Conservation (phyloP, 1,284 basidiomycete species). For the Apiotrichum veenhuisii region DNA sequence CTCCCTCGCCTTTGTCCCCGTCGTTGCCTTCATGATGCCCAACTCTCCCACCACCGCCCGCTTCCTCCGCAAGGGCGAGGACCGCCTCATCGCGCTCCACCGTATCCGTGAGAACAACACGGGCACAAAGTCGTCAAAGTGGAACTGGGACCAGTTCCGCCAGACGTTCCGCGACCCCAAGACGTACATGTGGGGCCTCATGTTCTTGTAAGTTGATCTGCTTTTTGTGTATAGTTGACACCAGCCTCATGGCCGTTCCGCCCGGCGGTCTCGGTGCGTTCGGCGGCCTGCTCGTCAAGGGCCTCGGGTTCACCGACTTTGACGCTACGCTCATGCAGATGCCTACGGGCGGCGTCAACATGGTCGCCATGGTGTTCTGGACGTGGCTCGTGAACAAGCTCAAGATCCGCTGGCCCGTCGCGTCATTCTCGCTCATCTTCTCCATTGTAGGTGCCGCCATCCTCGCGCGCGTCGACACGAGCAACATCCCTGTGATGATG, state of each 20-base stretch:
- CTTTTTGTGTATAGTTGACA: slow-evolving; percentile 17
- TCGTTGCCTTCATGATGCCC: slow-evolving; percentile 52
- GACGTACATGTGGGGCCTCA: slow-evolving; percentile 19
- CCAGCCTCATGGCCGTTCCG: slow-evolving; percentile 28
- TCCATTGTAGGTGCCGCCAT: slow-evolving; percentile 40
- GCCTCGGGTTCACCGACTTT: slow-evolving; percentile 45
- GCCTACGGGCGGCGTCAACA: slow-evolving; percentile 55
- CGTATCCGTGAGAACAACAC: slow-evolving; percentile 48
- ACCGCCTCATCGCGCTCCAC: slow-evolving; percentile 47
- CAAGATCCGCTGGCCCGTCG: slow-evolving; percentile 56
- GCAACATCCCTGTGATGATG: slow-evolving; percentile 29
- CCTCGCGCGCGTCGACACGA: slow-evolving; percentile 30
- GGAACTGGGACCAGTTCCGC: slow-evolving; percentile 46
- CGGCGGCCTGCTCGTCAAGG: slow-evolving; percentile 43
- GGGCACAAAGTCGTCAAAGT: slow-evolving; percentile 43
- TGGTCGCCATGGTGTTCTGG: slow-evolving; percentile 50
- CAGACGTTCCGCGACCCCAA: slow-evolving; percentile 48
- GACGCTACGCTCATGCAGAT: slow-evolving; percentile 48
- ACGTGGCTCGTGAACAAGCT: slow-evolving; percentile 54
- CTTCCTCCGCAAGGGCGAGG: slow-evolving; percentile 41
- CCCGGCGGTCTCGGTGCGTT: slow-evolving; percentile 47
- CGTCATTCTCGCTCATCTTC: slow-evolving; percentile 42
- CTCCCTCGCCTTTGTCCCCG: slow-evolving; percentile 52
- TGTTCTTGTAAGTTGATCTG: slow-evolving; percentile 34
- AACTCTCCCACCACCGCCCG: slow-evolving; percentile 46